Percentiles rank a stretch among this genome's conserved stretches.
Conservation (phyloP, 1,284 basidiomycete species). For the Mycocalia duriaeana region DNA sequence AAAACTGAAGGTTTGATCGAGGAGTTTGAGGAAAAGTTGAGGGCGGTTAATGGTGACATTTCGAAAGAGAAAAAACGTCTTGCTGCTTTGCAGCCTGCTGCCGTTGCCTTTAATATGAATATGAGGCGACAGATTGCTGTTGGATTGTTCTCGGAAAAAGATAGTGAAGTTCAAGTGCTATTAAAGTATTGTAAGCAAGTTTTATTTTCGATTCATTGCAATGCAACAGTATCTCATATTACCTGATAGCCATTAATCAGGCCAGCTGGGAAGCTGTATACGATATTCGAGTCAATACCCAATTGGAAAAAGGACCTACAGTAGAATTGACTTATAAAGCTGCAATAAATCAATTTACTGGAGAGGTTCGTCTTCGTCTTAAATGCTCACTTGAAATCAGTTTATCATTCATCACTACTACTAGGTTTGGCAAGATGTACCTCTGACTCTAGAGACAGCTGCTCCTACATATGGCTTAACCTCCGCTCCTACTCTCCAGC, state of each 20-base stretch:
- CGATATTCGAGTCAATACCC: constrained; percentile 34
- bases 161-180: constrained; percentile 22
- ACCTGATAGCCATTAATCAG: constrained; percentile 23
- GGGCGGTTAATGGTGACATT: too few species aligned
- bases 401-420: too few species aligned
- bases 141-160: constrained; percentile 16
- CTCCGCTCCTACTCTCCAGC: constrained; percentile 13
- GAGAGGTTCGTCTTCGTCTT: constrained; percentile 22
- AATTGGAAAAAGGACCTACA: constrained; percentile 23
- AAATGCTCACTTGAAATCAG: background rate
- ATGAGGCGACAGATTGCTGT: constrained; percentile 16
- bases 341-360: constrained; percentile 29
- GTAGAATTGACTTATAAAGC: constrained; percentile 35
- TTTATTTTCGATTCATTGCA: background rate
- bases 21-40: constrained; percentile 10
- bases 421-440: constrained; percentile 24
- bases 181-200: constrained; percentile 30
- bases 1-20: constrained; percentile 18
- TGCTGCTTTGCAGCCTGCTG: background rate
- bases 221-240: background rate
- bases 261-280: constrained; percentile 34
- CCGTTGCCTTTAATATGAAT: constrained; percentile 9
- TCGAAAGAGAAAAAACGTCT: constrained; percentile 12
- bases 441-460: constrained; percentile 26
- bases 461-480: constrained; percentile 26